These are phyloP conservation scores for Massariosphaeria phaeospora DNA, from an alignment of 495 filamentous ascomycete species.

Conservation along the genomic window DNA sequence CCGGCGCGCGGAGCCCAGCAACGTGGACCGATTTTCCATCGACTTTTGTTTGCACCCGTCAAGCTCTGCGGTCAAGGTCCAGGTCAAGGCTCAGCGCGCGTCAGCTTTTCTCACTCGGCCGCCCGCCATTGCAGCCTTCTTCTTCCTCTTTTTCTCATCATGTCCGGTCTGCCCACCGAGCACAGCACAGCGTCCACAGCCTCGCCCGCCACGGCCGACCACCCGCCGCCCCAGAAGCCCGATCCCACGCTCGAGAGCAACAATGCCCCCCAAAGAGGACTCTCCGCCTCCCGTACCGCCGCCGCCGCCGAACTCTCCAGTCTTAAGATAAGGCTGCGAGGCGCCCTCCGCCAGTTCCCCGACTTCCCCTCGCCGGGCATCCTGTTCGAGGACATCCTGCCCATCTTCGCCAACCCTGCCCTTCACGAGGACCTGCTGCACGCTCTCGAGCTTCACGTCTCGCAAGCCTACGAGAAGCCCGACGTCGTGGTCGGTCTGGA, in stretches of 20 bases:
- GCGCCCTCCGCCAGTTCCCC: conserved; percentile 67
- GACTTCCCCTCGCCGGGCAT: conserved; percentile 95
- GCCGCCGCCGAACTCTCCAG: conserved; percentile 50
- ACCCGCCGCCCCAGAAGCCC: conserved; percentile 38
- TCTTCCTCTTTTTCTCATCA: conserved; percentile 25
- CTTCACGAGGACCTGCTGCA: conserved; percentile 74
- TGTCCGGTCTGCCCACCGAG: conserved; percentile 23
- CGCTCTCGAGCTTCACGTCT: conserved; percentile 80
- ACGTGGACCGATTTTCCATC: too few relatives aligned
- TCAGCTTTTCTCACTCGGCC: conserved; percentile 10
- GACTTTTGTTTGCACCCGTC: too few relatives aligned
- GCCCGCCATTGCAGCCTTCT: conserved; percentile 1
- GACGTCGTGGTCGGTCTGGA: conserved; percentile 93
- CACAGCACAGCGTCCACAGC: conserved; percentile 13
- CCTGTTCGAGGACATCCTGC: conserved; percentile 97
- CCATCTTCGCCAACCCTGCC: conserved; percentile 77
- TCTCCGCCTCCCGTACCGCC: conserved; percentile 42
- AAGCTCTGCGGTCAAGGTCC: too few relatives aligned
- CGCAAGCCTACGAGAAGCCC: conserved; percentile 55
- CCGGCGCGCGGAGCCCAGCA: too few relatives aligned
- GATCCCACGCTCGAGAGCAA: conserved; percentile 36
- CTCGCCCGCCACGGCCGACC: conserved; percentile 32
- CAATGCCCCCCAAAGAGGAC: conserved; percentile 41
- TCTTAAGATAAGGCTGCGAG: conserved; percentile 75
- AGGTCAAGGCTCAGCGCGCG: conserved; percentile 22